phyloP scores from a whole-genome alignment of 192 early-diverging fungal species.

The Martensiomyces pterosporus region DNA sequence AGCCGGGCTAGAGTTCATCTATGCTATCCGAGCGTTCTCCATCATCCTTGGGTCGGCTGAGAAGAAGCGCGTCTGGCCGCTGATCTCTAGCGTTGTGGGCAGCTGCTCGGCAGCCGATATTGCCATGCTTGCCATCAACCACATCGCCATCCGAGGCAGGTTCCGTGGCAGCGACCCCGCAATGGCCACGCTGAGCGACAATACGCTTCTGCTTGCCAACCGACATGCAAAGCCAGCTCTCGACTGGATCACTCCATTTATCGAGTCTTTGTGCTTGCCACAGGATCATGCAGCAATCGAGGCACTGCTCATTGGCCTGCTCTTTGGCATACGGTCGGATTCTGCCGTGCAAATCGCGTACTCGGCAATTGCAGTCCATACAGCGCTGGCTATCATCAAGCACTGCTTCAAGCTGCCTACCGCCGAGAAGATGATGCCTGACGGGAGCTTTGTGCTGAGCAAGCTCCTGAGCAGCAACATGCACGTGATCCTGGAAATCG shows the following conservation, averaged over 20 bases:
- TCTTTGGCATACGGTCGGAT: slow-evolving; percentile 18
- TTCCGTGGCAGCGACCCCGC: slow-evolving; percentile 4
- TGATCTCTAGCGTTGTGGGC: slow-evolving; percentile 2
- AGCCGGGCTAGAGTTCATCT: slow-evolving; percentile 21
- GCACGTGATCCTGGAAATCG: slow-evolving; percentile 20
- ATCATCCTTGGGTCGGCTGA: slow-evolving; percentile 22
- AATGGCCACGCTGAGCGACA: slow-evolving; percentile 4
- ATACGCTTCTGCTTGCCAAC: slow-evolving; percentile 6
- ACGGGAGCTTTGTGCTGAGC: slow-evolving; percentile 18
- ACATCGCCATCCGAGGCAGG: slow-evolving; percentile 5
- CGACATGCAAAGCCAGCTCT: slow-evolving; percentile 25
- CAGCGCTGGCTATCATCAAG: slow-evolving; percentile 30
- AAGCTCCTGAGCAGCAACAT: slow-evolving; percentile 24
- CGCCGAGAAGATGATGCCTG: slow-evolving; percentile 9
- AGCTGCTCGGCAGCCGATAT: slow-evolving; percentile 11
- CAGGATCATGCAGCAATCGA: slow-evolving; percentile 15
- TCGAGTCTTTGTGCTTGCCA: slow-evolving; percentile 31
- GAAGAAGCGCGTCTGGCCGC: slow-evolving; percentile 13
- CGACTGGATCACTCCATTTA: slow-evolving; percentile 46
- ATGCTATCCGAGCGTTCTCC: slow-evolving; percentile 29
- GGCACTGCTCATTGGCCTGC: slow-evolving; percentile 18
- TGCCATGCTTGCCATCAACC: slow-evolving; percentile 11
- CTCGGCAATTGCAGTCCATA: slow-evolving; percentile 21
- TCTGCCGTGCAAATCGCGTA: slow-evolving; percentile 8
- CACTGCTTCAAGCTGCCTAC: slow-evolving; percentile 33